Evolutionary conservation across 2,329 filamentous ascomycete genomes (phyloP), one percentile per base, ranked within the genome.

Genomic region (Coniella vitis): DNA sequence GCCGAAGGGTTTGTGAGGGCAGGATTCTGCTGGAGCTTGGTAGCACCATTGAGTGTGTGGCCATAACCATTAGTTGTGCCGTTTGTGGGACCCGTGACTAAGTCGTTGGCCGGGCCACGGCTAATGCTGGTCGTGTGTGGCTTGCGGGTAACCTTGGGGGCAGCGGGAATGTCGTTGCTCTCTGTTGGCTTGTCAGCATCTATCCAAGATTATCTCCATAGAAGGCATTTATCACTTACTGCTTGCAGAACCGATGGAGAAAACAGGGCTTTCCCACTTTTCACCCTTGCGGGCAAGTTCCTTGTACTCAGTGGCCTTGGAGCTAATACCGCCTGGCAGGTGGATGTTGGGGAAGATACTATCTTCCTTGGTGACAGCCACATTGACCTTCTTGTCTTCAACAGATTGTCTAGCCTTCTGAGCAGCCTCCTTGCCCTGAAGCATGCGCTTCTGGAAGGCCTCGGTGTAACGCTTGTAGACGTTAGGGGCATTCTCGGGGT

Each of bases 261-360:
- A 98, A 61, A 98, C 82, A 9, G 91, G 89, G 53, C 87, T 94
- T 74, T 95, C 86, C 93, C 93, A 98, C 66, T 83, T 84, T 48
- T 95, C 87, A 45, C 93, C 93, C 79, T 93, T 89, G 57, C 74
- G 75, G 8, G 91, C 88, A 50, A 95, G 76, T 19, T 96, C 82
- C 71, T 83, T 88, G 77, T 94, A 97, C 68, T 95, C 89, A 20
- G 88, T 94, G 9, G 91, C 90, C 79, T 95, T 96, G 71, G 81
- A 84, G 58, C 87, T 93, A 65, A 96, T 91, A 48, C 90, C 90
- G 29, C 87, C 87, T 21, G 90, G 90, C 5, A 98, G 76, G 49
- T 83, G 77, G 63, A 98, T 84, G 63, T 91, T 74, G 61, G 88
- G 86, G 83, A 98, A 95, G 56, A 80, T 88, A 56, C 87, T 90